Evolutionary conservation across 805 yeast genomes (phyloP).

Genomic region (Candida dajiaensis): DNA sequence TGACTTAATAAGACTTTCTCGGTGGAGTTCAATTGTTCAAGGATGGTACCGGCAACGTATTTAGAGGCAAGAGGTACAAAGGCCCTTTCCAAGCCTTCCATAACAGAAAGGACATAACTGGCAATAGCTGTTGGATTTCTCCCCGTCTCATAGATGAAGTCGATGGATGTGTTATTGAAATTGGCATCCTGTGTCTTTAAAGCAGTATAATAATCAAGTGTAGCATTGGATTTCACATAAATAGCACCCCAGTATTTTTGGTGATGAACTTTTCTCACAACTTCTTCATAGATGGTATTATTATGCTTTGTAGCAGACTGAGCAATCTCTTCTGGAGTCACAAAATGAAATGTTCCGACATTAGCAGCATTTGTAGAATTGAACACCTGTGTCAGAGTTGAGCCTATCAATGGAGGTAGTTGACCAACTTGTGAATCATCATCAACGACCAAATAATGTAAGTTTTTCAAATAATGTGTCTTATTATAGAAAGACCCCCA

Average conservation of each 20-base stretch:
- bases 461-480: conserved; percentile 7
- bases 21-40: conserved; percentile 9
- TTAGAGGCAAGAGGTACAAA: conserved; percentile 16
- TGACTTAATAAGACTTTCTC: conserved; percentile 11
- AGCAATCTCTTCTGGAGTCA: conserved; percentile 1
- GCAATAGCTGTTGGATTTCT: conserved; percentile 44
- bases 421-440: conserved; percentile 14
- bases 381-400: conserved; percentile 1
- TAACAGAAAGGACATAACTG: conserved; percentile 35
- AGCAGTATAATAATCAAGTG: conserved; percentile 22
- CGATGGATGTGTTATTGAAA: conserved; percentile 19
- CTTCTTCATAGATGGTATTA: conserved; percentile 26
- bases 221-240: conserved; percentile 42
- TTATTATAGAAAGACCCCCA: conserved; percentile 26
- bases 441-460: conserved; percentile 17
- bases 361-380: conserved; percentile 3
- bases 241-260: conserved; percentile 56
- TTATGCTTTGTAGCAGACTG: conserved; percentile 6
- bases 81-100: conserved; percentile 16
- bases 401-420: conserved; percentile 9
- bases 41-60: conserved; percentile 12
- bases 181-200: conserved; percentile 8
- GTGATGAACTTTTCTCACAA: conserved; percentile 38
- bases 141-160: conserved; percentile 50
- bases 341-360: conserved; percentile 16